Evolutionary conservation across 768 basidiomycete genomes (phyloP).

Genomic region (Scleroderma citrinum): DNA sequence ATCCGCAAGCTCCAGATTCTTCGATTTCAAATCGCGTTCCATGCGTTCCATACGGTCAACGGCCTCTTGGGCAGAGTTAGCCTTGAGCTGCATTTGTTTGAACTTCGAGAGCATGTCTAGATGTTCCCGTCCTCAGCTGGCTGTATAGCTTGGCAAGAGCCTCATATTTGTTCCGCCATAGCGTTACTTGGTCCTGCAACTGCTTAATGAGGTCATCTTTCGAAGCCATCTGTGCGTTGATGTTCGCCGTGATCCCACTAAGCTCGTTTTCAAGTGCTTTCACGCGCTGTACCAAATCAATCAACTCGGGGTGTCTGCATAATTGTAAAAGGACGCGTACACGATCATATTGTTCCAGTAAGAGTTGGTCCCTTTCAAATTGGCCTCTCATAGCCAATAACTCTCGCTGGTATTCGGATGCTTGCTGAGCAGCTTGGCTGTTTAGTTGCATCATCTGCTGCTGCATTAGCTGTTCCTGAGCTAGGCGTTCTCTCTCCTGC

Average conservation of each 20-base stretch:
- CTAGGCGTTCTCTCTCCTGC: conserved; percentile 78
- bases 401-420: conserved; percentile 82
- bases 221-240: conserved; percentile 78
- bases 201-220: conserved; percentile 96
- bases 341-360: conserved; percentile 95
- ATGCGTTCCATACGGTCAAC: conserved; percentile 98
- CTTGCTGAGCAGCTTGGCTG: conserved; percentile 70
- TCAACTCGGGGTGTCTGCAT: conserved; percentile 6
- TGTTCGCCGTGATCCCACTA: conserved; percentile 62
- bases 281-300: conserved; percentile 57
- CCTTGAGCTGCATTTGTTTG: conserved; percentile 96
- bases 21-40: conserved; percentile 97
- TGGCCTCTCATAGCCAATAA: conserved; percentile 92
- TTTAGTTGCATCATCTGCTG: conserved; percentile 79
- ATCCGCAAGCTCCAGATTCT: conserved; percentile 96
- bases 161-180: conserved; percentile 99
- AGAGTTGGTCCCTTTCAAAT: conserved; percentile 95
- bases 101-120: conserved; percentile 95
- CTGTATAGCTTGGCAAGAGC: conserved; percentile 98
- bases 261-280: conserved; percentile 94
- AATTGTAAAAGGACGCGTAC: conserved; percentile 36
- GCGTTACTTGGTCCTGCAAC: conserved; percentile 90
- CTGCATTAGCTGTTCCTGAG: conserved; percentile 84
- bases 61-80: conserved; percentile 96
- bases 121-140: conserved; percentile 94